phyloP scores from a whole-genome alignment of 306 rosid species.

The Lathyrus oleraceus region DNA sequence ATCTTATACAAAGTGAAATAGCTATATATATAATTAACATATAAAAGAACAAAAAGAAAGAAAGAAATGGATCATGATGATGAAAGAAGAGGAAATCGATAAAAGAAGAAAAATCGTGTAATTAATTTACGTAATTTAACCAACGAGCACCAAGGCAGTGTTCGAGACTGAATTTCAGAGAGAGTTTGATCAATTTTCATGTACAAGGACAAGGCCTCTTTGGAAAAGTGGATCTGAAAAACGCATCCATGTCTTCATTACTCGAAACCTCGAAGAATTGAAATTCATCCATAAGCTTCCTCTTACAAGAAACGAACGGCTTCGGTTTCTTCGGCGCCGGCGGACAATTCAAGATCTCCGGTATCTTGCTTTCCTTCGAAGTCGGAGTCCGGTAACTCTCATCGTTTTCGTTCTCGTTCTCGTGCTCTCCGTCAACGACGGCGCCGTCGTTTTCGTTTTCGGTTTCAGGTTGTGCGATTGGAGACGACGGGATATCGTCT shows the following conservation, averaged over 20 bases:
- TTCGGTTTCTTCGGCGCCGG: slow-evolving; percentile 45
- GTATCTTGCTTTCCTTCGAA: slow-evolving; percentile 44
- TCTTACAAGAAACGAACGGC: slow-evolving; percentile 31
- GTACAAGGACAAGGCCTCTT: slow-evolving; percentile 44
- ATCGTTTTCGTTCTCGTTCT: neutral
- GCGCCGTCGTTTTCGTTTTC: neutral
- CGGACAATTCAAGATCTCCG: slow-evolving; percentile 41
- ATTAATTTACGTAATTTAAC: slow-evolving; percentile 39
- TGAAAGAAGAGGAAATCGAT: slow-evolving; percentile 24
- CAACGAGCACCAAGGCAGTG: slow-evolving; percentile 2
- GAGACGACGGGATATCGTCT: neutral
- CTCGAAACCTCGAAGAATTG: slow-evolving; percentile 34
- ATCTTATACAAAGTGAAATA: slow-evolving; percentile 43
- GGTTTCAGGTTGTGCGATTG: neutral
- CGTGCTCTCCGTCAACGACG: neutral
- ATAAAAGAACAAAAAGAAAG: neutral
- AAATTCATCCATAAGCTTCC: slow-evolving; percentile 38
- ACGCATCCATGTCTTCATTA: slow-evolving; percentile 42
- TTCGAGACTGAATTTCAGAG: neutral
- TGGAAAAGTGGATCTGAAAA: slow-evolving; percentile 48
- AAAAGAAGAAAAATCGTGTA: slow-evolving; percentile 33
- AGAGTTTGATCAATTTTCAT: slow-evolving; percentile 25
- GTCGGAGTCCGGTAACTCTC: slow-evolving; percentile 46
- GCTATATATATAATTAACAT: slow-evolving; percentile 25
- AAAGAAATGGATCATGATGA: neutral